phyloP scores from a whole-genome alignment of 78 protist species.

The Speleostelium caveatum region DNA sequence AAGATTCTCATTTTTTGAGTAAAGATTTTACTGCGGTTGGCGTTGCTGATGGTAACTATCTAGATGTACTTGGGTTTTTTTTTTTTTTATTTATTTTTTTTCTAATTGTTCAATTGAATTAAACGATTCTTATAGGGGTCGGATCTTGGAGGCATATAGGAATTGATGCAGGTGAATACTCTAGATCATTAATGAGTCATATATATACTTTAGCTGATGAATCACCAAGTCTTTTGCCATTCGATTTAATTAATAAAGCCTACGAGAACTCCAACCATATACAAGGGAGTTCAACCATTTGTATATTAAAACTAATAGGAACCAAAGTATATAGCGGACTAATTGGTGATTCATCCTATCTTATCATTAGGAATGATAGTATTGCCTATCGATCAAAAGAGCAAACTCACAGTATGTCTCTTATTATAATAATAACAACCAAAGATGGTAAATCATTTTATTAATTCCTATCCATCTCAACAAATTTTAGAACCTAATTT shows the following conservation, averaged over 20 bases:
- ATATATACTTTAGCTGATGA: not conserved
- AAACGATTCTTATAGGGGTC: too few species aligned
- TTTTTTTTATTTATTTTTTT: too few species aligned
- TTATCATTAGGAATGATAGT: conserved; percentile 51
- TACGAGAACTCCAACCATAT: conserved; percentile 14
- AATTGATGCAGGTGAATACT: conserved; percentile 43
- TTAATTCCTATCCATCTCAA: too few species aligned
- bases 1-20: conserved; percentile 43
- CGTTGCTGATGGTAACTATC: conserved; percentile 81
- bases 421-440: too few species aligned
- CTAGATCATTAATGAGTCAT: conserved; percentile 14
- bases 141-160: conserved; percentile 64
- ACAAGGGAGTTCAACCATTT: conserved; percentile 56
- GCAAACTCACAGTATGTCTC: too few species aligned
- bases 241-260: conserved; percentile 31
- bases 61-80: too few species aligned
- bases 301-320: conserved; percentile 61
- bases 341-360: conserved; percentile 63
- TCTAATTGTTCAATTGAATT: too few species aligned
- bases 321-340: conserved; percentile 54
- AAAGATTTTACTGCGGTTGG: conserved; percentile 58
- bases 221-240: conserved; percentile 18
- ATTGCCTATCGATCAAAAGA: conserved; percentile 42
- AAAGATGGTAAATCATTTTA: too few species aligned
- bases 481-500: conserved; percentile 40